phyloP scores from a whole-genome alignment of 768 basidiomycete genomes.

The Russula foetens region DNA sequence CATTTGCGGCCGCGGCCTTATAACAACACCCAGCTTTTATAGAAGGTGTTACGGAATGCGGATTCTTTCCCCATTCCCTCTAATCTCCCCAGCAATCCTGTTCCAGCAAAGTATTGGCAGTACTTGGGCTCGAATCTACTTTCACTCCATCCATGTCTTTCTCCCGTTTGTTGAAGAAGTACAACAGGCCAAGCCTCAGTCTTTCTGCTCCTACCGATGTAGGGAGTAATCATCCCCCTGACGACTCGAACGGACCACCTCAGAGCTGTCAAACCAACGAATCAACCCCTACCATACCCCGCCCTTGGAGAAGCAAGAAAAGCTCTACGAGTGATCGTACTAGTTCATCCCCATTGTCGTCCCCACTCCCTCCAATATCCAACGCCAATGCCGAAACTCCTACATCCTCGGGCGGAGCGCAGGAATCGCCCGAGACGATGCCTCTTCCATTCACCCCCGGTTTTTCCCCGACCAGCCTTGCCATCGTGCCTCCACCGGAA shows the following conservation, averaged over 20 bases:
- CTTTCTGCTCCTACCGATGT: background rate
- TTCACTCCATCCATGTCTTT: too few relatives aligned
- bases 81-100: too few relatives aligned
- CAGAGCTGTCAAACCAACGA: background rate
- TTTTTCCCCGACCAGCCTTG: background rate
- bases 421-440: background rate
- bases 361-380: background rate
- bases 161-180: background rate
- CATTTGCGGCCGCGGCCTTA: too few relatives aligned
- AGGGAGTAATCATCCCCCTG: background rate
- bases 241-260: background rate
- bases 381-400: background rate
- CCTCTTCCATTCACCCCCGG: background rate
- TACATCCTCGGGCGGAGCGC: background rate
- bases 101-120: too few relatives aligned
- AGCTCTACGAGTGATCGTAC: background rate
- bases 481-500: background rate
- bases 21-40: too few relatives aligned
- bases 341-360: too few relatives aligned
- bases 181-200: background rate
- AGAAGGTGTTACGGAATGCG: too few relatives aligned
- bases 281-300: background rate
- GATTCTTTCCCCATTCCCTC: too few relatives aligned
- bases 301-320: background rate
- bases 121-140: too few relatives aligned